Evolutionary conservation across 768 basidiomycete genomes (phyloP).

Genomic region (Leccinum imitatum): DNA sequence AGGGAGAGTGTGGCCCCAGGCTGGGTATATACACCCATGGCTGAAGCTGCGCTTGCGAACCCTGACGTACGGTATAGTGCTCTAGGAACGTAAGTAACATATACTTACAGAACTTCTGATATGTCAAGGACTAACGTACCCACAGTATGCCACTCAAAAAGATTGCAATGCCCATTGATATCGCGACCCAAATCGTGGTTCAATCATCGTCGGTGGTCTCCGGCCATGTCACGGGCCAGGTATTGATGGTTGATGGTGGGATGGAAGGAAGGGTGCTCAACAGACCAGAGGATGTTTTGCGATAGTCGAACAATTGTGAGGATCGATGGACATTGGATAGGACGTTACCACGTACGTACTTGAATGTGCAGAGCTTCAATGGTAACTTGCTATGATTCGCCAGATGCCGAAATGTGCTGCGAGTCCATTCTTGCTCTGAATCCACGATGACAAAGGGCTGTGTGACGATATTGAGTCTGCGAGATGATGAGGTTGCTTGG

Average conservation of each 20-base stretch:
- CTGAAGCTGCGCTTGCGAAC: constrained; percentile 55
- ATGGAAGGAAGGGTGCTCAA: constrained; percentile 67
- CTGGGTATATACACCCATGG: constrained; percentile 66
- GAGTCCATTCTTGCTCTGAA: too few relatives aligned
- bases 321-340: not conserved
- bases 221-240: constrained; percentile 67
- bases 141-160: constrained; percentile 66
- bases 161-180: constrained; percentile 58
- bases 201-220: constrained; percentile 59
- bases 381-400: too few relatives aligned
- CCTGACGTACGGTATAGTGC: constrained; percentile 54
- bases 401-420: too few relatives aligned
- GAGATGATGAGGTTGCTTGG: too few relatives aligned
- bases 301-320: not conserved
- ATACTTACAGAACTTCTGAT: not conserved
- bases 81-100: constrained; percentile 58
- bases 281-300: constrained; percentile 34
- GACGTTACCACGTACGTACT: too few relatives aligned
- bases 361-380: too few relatives aligned
- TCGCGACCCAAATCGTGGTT: constrained; percentile 61
- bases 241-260: constrained; percentile 67
- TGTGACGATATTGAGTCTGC: too few relatives aligned
- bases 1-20: constrained; percentile 69
- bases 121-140: not conserved
- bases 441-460: too few relatives aligned